Evolutionary conservation across 192 early-diverging fungal species (phyloP).

Genomic region (Diversispora epigaea): DNA sequence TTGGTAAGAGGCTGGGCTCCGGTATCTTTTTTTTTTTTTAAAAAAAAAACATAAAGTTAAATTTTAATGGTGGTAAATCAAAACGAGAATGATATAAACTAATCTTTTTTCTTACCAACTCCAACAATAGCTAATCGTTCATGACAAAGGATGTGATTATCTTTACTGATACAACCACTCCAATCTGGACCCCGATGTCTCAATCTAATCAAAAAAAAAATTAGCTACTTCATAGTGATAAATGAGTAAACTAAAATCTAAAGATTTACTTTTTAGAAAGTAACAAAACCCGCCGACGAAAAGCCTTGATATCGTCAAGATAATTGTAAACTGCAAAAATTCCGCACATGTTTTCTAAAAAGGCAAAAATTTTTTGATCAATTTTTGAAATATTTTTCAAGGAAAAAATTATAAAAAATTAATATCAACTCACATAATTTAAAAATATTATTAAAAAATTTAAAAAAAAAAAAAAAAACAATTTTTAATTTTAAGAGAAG

Average conservation of each 20-base stretch:
- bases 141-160: slow-evolving; percentile 90
- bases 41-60: neutral
- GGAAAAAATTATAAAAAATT: too few relatives aligned
- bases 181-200: slow-evolving; percentile 99
- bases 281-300: slow-evolving; percentile 80
- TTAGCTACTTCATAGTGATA: neutral
- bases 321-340: slow-evolving; percentile 95
- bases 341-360: slow-evolving; percentile 81
- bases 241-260: neutral
- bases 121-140: slow-evolving; percentile 99
- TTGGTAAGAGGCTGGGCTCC: slow-evolving; percentile 97
- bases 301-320: slow-evolving; percentile 70
- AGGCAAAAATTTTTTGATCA: neutral
- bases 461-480: too few relatives aligned
- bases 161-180: slow-evolving; percentile 81
- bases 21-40: slow-evolving; percentile 54
- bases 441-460: too few relatives aligned
- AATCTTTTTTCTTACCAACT: slow-evolving; percentile 65
- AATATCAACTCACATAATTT: too few relatives aligned
- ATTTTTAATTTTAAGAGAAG: too few relatives aligned
- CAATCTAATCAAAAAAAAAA: slow-evolving; percentile 52
- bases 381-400: neutral
- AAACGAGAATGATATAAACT: neutral
- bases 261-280: slow-evolving; percentile 80
- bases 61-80: neutral